Evolutionary conservation across 1,284 basidiomycete genomes (phyloP).

Genomic region (Fomitiporia mediterranea): DNA sequence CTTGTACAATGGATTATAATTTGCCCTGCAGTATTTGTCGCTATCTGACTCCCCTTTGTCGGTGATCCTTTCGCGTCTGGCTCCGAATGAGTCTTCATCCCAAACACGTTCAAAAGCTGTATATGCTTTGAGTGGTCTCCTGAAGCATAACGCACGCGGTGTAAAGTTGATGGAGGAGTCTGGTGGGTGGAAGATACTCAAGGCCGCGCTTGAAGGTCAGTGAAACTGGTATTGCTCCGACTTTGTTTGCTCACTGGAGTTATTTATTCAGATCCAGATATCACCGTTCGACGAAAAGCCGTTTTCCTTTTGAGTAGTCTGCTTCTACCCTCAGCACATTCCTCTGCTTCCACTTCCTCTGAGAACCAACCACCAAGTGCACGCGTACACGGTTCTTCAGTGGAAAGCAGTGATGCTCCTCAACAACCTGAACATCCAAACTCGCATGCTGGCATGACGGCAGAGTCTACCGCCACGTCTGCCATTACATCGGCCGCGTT

Average conservation of each 20-base stretch:
- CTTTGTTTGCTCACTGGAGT: background rate
- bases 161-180: constrained; percentile 53
- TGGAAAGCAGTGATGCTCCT: constrained; percentile 13
- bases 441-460: constrained; percentile 59
- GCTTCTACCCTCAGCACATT: constrained; percentile 49
- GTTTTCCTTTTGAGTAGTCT: constrained; percentile 82
- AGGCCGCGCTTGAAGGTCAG: constrained; percentile 59
- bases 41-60: constrained; percentile 57
- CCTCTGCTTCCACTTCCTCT: constrained; percentile 23
- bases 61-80: constrained; percentile 59
- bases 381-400: constrained; percentile 21
- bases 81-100: constrained; percentile 43
- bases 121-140: constrained; percentile 79
- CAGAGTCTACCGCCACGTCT: constrained; percentile 49
- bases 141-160: constrained; percentile 80
- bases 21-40: constrained; percentile 57
- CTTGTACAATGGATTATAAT: constrained; percentile 3
- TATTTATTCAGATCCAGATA: constrained; percentile 59
- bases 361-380: constrained; percentile 13
- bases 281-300: constrained; percentile 76
- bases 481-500: constrained; percentile 46
- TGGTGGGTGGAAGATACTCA: constrained; percentile 70
- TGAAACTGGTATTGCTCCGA: background rate
- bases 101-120: constrained; percentile 77
- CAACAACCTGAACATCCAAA: constrained; percentile 52